Conservation (phyloP, 2,329 filamentous ascomycete genomes). For the Scytalidium sp. region DNA sequence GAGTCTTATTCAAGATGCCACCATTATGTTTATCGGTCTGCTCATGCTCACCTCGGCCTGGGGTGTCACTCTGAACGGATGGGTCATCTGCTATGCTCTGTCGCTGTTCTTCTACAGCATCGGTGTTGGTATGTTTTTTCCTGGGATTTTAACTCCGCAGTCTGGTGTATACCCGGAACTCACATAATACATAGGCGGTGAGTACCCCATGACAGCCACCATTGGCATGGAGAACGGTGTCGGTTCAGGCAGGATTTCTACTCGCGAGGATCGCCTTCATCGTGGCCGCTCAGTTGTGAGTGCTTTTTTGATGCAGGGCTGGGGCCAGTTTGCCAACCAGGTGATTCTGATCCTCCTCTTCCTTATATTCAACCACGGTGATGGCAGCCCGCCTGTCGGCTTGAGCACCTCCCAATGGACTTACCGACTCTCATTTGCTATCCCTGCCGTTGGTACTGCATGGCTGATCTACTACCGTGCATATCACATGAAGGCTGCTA, state of each 20-base stretch:
- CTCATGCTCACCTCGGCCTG: slow-evolving; percentile 89
- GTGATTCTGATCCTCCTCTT: slow-evolving; percentile 82
- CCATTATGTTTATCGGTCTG: slow-evolving; percentile 91
- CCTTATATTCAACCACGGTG: slow-evolving; percentile 73
- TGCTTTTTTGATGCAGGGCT: slow-evolving; percentile 97
- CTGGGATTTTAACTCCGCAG: too few species aligned
- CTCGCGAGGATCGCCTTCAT: slow-evolving; percentile 88
- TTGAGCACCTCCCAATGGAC: slow-evolving; percentile 79
- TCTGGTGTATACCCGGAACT: too few species aligned
- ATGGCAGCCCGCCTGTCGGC: slow-evolving; percentile 67
- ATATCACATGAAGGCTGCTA: slow-evolving; percentile 89
- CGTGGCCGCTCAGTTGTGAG: slow-evolving; percentile 93
- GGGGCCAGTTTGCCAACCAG: slow-evolving; percentile 96
- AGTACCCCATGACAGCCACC: slow-evolving; percentile 96
- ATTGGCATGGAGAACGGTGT: slow-evolving; percentile 91
- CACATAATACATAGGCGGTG: too few species aligned
- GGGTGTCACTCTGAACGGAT: slow-evolving; percentile 83
- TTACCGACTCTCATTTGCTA: slow-evolving; percentile 88
- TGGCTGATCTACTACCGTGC: slow-evolving; percentile 96
- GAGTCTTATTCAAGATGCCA: slow-evolving; percentile 92
- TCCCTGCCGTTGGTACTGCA: slow-evolving; percentile 84
- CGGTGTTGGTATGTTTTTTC: too few species aligned
- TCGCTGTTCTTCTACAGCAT: slow-evolving; percentile 88
- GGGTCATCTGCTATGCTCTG: slow-evolving; percentile 97
- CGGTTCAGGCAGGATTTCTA: slow-evolving; percentile 82